phyloP scores from a whole-genome alignment of 2,329 filamentous ascomycete species.

The Penicillium sp. region DNA sequence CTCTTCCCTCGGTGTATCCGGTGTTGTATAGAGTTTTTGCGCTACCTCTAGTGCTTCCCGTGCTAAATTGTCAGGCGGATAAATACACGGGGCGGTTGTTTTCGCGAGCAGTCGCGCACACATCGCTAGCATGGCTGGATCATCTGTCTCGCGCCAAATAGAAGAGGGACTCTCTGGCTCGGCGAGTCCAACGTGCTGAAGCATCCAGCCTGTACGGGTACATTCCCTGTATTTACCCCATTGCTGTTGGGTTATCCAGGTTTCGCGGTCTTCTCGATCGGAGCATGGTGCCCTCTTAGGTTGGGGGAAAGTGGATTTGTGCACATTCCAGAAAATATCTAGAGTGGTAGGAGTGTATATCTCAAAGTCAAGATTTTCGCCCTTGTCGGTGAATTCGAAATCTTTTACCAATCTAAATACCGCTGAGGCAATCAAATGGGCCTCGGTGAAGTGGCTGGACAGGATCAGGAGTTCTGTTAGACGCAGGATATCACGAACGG shows the following conservation, averaged over 20 bases:
- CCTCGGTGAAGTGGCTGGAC: not conserved
- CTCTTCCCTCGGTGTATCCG: too few relatives aligned
- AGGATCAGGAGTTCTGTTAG: not conserved
- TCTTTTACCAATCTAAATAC: not conserved
- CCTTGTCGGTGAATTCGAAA: not conserved
- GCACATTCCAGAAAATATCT: not conserved
- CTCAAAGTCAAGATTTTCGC: not conserved
- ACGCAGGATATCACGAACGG: not conserved
- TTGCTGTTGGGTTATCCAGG: not conserved
- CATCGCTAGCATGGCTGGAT: too few relatives aligned
- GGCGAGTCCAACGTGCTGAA: not conserved
- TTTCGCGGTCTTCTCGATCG: not conserved
- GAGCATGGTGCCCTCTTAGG: not conserved
- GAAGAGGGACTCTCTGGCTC: not conserved
- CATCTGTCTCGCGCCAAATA: too few relatives aligned
- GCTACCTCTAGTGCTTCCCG: too few relatives aligned
- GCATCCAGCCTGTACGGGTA: not conserved
- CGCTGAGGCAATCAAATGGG: not conserved
- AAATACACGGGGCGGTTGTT: too few relatives aligned
- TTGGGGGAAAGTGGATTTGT: not conserved
- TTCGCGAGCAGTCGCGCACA: too few relatives aligned
- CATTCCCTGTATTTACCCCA: not conserved
- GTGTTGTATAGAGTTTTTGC: too few relatives aligned
- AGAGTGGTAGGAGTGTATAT: not conserved
- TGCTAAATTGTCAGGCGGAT: too few relatives aligned